Evolutionary conservation across 2,329 filamentous ascomycete genomes (phyloP).

Genomic region (Trematosphaeria pertusa): DNA sequence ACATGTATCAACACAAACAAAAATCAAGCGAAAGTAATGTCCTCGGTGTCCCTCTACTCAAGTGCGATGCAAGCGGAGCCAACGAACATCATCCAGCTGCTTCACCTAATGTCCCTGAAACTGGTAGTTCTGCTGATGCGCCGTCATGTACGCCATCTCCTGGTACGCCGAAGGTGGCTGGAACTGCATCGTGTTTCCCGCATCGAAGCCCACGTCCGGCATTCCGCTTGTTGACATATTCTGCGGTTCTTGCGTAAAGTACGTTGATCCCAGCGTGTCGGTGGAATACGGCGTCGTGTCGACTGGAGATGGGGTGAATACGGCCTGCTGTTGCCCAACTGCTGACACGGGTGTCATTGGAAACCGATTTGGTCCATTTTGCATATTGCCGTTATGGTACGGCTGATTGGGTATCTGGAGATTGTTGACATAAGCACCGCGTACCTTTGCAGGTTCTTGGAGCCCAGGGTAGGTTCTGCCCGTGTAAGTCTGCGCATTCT

Average conservation of each 20-base stretch:
- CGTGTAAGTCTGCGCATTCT: constrained; percentile 24
- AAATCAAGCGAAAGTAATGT: constrained; percentile 10
- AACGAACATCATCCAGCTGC: no score
- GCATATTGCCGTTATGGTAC: constrained; percentile 35
- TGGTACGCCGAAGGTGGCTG: constrained; percentile 39
- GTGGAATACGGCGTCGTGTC: constrained; percentile 41
- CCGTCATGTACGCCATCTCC: constrained; percentile 40
- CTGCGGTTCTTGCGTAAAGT: constrained; percentile 42
- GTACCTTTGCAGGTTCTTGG: constrained; percentile 36
- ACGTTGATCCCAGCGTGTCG: constrained; percentile 26
- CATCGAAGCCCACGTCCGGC: constrained; percentile 33
- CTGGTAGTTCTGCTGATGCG: constrained; percentile 41
- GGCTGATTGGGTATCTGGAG: constrained; percentile 36
- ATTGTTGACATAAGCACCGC: constrained; percentile 37
- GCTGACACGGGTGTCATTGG: constrained; percentile 39
- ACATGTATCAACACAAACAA: constrained; percentile 5
- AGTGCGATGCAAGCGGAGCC: no score
- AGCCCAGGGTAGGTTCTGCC: constrained; percentile 45
- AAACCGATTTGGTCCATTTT: constrained; percentile 30
- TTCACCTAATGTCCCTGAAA: constrained; percentile 36
- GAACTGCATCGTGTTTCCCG: constrained; percentile 35
- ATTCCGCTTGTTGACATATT: constrained; percentile 27
- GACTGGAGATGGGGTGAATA: constrained; percentile 47
- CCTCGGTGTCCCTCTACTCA: no score
- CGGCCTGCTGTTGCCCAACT: constrained; percentile 29